phyloP scores from a whole-genome alignment of 2,329 filamentous ascomycete species.

The Penicillium decumbens region DNA sequence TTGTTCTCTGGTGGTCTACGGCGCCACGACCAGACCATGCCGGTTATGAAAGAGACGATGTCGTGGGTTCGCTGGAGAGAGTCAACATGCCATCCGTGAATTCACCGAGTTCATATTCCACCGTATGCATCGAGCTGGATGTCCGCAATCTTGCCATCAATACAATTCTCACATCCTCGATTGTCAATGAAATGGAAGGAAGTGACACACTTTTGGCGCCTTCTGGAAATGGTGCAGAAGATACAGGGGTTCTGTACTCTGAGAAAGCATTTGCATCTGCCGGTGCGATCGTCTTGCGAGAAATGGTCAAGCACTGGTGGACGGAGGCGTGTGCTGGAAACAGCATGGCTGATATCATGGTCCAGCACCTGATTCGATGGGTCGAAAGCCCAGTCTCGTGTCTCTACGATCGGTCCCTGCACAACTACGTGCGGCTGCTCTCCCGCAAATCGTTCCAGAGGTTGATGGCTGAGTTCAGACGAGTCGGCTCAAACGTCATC shows the following conservation, averaged over 20 bases:
- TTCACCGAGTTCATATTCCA: slow-evolving; percentile 87
- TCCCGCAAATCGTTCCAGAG: slow-evolving; percentile 95
- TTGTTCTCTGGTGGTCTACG: slow-evolving; percentile 95
- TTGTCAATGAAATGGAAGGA: slow-evolving; percentile 94
- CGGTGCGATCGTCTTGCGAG: slow-evolving; percentile 81
- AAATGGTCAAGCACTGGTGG: slow-evolving; percentile 99
- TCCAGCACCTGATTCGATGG: slow-evolving; percentile 96
- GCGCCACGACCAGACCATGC: slow-evolving; percentile 87
- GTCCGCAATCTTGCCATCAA: slow-evolving; percentile 95
- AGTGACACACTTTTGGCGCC: slow-evolving; percentile 83
- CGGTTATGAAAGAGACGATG: slow-evolving; percentile 89
- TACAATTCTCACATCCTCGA: slow-evolving; percentile 90
- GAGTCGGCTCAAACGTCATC: slow-evolving; percentile 92
- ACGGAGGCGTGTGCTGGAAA: slow-evolving; percentile 84
- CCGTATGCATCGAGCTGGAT: slow-evolving; percentile 92
- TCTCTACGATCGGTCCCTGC: slow-evolving; percentile 87
- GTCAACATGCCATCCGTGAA: slow-evolving; percentile 92
- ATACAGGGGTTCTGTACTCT: slow-evolving; percentile 67
- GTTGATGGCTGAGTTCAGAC: slow-evolving; percentile 91
- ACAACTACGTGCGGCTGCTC: slow-evolving; percentile 99
- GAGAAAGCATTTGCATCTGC: slow-evolving; percentile 92
- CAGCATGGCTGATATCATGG: slow-evolving; percentile 94
- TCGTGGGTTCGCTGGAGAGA: slow-evolving; percentile 73
- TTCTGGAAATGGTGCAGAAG: slow-evolving; percentile 60
- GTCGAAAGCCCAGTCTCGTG: slow-evolving; percentile 90